Base-by-base conservation (phyloP, 2,329 filamentous ascomycete species). In the Cadophora sp. region DNA sequence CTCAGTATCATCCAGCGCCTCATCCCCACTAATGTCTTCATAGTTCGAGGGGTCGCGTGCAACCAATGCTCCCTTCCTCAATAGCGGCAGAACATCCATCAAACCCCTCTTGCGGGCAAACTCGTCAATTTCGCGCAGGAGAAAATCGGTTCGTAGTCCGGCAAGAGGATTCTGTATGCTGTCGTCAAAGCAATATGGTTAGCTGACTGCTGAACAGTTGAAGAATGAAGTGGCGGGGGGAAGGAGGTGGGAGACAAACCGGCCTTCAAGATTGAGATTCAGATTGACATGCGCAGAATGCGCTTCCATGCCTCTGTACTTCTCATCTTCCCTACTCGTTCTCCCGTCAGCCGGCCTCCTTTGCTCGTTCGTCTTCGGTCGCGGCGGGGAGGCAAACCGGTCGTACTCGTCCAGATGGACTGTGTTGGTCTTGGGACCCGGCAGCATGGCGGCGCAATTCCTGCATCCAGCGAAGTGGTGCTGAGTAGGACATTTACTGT, bases 41-140 rank as follows among this genome's bases (percentile, higher is more conserved):
- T 86, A 92, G 34, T 83, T 82, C 16, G 81, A 79, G 0, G 91
- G 91, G 73, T 90, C 87, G 77, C 93, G 91, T 4, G 92, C 92
- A 19, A 94, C 86, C 9, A 94, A 83, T 5, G 92, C 92, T 46
- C 91, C 92, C 73, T 90, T 91, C 66, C 86, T 83, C 65, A 94
- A 82, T 22, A 90, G 76, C 2, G 81, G 79, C 4, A 87, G 79
- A 68, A 89, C 83, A 62, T 90, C 86, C 2, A 81, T 79, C 31
- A 94, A 82, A 26, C 83, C 83, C 72, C 91, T 86, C 51, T 84
- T 80, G 12, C 81, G 80, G 50, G 88, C 89, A 73, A 92, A 92
- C 19, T 81, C 81, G 64, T 87, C 83, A 51, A 89, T 89, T 66
- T 89, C 80, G 56, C 76, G 75, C 62, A 89, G 79, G 9, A 89